Evolutionary conservation across 805 yeast species (phyloP), one percentile per base, ranked within the genome.

Genomic region (Monosporozyma siamensis): DNA sequence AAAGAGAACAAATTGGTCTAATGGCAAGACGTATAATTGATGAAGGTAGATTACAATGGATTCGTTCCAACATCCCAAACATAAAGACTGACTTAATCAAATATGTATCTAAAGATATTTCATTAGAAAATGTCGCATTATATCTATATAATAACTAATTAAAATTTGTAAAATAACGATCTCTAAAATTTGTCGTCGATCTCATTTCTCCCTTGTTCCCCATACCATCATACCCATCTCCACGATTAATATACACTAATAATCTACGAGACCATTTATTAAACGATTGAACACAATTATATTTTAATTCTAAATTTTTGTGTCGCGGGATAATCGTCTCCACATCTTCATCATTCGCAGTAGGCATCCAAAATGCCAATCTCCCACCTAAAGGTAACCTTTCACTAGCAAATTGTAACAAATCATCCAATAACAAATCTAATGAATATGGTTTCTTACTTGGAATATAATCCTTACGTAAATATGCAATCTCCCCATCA

Each of bases 321-420:
- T 92, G 96, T 51, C 77, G 78, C 4, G 97, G 97, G 21, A 89
- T 77, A 41, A 72, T 68, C 37, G 83, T 77, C 44, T 71, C 75
- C 27, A 77, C 70, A 48, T 74, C 78, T 50, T 84, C 94, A 54
- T 85, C 95, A 58, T 89, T 88, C 1, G 96, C 95, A 1, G 95
- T 82, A 0, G 98, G 98, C 92, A 89, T 86, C 98, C 98, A 92
- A 61, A 88, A 89, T 22, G 92, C 85, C 27, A 92, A 68, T 48
- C 97, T 68, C 1, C 97, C 95, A 6, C 75, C 76, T 2, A 77
- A 64, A 0, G 83, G 84, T 42, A 92, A 68, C 52, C 89, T 74
- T 11, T 71, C 68, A 3, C 88, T 77, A 0, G 95, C 74, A 67
- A 82, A 92, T 17, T 69, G 61, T 32, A 92, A 66, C 29, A 92